Percentiles rank a stretch among this genome's conserved stretches.
phyloP scores from a whole-genome alignment of 352 stramenopile species.

The Globisporangium splendens region DNA sequence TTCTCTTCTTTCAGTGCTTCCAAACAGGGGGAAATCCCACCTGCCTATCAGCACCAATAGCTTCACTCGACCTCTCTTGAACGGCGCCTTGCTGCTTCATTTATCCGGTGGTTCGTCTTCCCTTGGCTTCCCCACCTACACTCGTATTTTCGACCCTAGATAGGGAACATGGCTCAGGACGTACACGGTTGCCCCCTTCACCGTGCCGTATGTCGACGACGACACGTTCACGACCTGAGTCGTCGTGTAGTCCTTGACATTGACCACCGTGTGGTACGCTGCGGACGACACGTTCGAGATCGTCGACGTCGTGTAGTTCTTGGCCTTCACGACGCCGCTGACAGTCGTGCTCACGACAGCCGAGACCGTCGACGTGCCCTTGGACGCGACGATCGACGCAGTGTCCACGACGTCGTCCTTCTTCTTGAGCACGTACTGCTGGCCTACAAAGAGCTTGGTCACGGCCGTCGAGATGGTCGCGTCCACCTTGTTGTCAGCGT shows the following conservation, averaged over 20 bases:
- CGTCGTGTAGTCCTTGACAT: conserved; percentile 61
- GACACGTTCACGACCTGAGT: conserved; percentile 63
- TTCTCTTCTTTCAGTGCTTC: conserved; percentile 1
- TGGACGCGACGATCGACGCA: conserved; percentile 35
- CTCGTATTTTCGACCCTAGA: conserved; percentile 58
- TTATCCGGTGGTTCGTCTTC: conserved; percentile 12
- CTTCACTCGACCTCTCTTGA: conserved; percentile 10
- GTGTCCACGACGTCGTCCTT: conserved; percentile 53
- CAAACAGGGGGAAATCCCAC: neutral
- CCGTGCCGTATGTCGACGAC: conserved; percentile 57
- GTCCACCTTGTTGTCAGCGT: conserved; percentile 68
- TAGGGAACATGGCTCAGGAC: conserved; percentile 57
- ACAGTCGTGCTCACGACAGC: conserved; percentile 37
- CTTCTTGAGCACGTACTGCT: conserved; percentile 64
- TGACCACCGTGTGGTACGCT: conserved; percentile 39
- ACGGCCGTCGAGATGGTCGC: conserved; percentile 43
- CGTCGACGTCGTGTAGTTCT: conserved; percentile 58
- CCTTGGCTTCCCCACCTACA: conserved; percentile 28
- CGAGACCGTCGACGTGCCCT: conserved; percentile 40
- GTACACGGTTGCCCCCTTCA: conserved; percentile 47
- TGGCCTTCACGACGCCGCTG: conserved; percentile 41
- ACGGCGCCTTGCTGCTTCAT: neutral
- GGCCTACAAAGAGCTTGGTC: conserved; percentile 50
- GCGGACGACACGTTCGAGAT: conserved; percentile 28
- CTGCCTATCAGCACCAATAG: neutral